Conservation (phyloP, 108 stramenopile species). For the Pelagomonas calceolata region DNA sequence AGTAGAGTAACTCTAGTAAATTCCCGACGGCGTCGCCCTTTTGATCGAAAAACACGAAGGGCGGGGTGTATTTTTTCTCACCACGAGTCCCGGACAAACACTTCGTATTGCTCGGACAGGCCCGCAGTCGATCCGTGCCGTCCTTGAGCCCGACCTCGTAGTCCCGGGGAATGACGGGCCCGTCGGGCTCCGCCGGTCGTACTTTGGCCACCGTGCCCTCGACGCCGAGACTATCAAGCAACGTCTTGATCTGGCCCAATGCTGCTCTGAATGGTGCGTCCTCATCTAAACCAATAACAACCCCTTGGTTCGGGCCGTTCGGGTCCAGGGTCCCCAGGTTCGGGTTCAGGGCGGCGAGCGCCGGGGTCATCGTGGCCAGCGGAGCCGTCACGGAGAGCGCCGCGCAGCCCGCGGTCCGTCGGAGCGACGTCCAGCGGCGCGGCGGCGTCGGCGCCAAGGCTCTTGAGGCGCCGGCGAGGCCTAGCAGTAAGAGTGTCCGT, state of each 20-base stretch:
- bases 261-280: not conserved
- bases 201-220: not conserved
- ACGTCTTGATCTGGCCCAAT: not conserved
- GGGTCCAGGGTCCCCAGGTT: too few relatives aligned
- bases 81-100: not conserved
- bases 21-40: slow-evolving; percentile 1
- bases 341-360: too few relatives aligned
- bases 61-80: not conserved
- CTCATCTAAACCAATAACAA: not conserved
- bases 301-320: too few relatives aligned
- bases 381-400: too few relatives aligned
- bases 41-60: not conserved
- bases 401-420: too few relatives aligned
- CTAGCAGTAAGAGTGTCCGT: too few relatives aligned
- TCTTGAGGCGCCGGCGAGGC: too few relatives aligned
- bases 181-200: not conserved
- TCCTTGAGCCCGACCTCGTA: not conserved
- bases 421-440: too few relatives aligned
- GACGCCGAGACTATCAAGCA: not conserved
- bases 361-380: too few relatives aligned
- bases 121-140: not conserved
- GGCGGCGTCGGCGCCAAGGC: too few relatives aligned
- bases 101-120: not conserved
- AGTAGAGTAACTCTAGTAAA: not conserved
- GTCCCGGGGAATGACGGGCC: not conserved